Conservation (phyloP, 2,329 filamentous ascomycete species). For the Lachnellula hyalina region DNA sequence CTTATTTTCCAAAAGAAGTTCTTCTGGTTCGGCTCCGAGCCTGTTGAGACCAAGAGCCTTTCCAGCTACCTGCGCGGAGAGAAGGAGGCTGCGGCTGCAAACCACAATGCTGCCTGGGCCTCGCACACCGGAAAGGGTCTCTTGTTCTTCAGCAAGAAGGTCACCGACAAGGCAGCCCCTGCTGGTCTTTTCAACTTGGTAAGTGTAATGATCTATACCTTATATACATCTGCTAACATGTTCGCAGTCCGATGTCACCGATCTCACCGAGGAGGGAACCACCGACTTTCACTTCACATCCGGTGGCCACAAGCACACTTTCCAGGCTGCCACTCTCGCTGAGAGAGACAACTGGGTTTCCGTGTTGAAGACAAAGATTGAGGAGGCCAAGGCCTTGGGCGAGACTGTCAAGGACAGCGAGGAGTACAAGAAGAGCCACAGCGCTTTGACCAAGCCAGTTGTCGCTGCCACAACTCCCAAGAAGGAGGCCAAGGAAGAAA, state of each 20-base stretch:
- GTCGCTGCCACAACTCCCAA: slow-evolving; percentile 31
- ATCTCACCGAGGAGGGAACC: slow-evolving; percentile 67
- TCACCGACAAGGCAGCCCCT: slow-evolving; percentile 74
- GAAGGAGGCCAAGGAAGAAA: slow-evolving; percentile 38
- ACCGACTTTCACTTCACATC: slow-evolving; percentile 83
- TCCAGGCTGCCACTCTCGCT: slow-evolving; percentile 69
- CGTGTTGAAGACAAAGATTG: slow-evolving; percentile 74
- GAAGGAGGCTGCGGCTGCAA: slow-evolving; percentile 68
- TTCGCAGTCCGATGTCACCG: slow-evolving; percentile 50
- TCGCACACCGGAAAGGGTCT: slow-evolving; percentile 93
- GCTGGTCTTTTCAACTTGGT: slow-evolving; percentile 82
- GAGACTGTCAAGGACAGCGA: slow-evolving; percentile 71
- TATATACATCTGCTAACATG: not conserved
- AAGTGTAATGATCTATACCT: slow-evolving; percentile 34
- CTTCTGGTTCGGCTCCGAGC: slow-evolving; percentile 78
- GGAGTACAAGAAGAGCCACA: slow-evolving; percentile 66
- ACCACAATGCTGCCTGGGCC: slow-evolving; percentile 83
- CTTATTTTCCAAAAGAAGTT: slow-evolving; percentile 85
- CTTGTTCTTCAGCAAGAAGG: slow-evolving; percentile 75
- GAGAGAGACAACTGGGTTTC: slow-evolving; percentile 93
- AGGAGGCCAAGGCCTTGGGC: slow-evolving; percentile 78
- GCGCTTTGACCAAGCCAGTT: slow-evolving; percentile 36
- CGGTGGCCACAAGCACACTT: slow-evolving; percentile 85
- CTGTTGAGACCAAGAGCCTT: slow-evolving; percentile 69
- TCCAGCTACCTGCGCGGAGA: slow-evolving; percentile 76